Conservation (phyloP, 2,329 filamentous ascomycete genomes). For the Bipolaris zeicola region DNA sequence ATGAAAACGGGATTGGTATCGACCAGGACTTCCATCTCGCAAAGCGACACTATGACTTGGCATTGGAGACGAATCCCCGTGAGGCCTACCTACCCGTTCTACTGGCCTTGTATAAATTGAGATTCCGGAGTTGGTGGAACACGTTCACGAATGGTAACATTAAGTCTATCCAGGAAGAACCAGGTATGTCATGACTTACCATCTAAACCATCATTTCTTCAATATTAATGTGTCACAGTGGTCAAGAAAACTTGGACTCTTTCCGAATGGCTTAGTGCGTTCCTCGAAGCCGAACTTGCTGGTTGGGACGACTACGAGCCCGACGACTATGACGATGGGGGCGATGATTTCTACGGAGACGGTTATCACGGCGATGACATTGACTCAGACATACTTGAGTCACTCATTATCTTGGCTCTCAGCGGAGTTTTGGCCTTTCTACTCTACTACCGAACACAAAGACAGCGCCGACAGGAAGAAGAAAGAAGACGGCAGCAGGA, state of each 20-base stretch:
- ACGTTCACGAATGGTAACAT: conserved; percentile 86
- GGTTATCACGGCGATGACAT: conserved; percentile 60
- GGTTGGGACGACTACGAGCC: conserved; percentile 63
- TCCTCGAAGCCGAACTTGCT: conserved; percentile 67
- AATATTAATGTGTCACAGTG: conserved; percentile 53
- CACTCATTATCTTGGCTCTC: conserved; percentile 79
- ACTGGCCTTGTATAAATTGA: conserved; percentile 82
- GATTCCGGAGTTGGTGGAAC: conserved; percentile 91
- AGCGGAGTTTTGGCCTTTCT: conserved; percentile 75
- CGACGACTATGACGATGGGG: conserved; percentile 53
- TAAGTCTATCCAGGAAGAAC: conserved; percentile 90
- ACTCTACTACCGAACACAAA: conserved; percentile 79
- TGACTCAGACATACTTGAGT: conserved; percentile 83
- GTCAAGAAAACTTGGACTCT: conserved; percentile 76
- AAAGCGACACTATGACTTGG: conserved; percentile 93
- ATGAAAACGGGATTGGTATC: conserved; percentile 92
- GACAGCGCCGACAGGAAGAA: conserved; percentile 55
- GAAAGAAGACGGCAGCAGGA: conserved; percentile 38
- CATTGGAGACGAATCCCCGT: conserved; percentile 79
- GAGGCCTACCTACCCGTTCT: conserved; percentile 95
- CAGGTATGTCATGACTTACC: conserved; percentile 61
- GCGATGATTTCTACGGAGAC: conserved; percentile 64
- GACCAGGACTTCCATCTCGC: conserved; percentile 96
- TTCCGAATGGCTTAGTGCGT: conserved; percentile 84
- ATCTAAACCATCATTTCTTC: neutral